Base-by-base conservation (phyloP, 2,329 filamentous ascomycete species). In the Penicillium hordei region DNA sequence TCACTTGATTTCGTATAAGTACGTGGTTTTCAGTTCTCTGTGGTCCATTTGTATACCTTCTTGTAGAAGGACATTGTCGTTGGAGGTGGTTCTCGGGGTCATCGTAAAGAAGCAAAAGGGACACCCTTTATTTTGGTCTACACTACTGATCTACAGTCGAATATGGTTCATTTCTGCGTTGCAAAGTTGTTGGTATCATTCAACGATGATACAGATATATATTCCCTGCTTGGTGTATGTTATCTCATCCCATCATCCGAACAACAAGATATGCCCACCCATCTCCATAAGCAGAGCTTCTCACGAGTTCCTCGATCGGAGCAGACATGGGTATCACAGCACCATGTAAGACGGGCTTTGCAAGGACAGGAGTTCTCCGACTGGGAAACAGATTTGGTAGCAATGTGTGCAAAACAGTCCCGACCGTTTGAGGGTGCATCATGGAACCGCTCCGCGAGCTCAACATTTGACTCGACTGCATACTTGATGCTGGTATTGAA, bases 251-350 rank as follows among this genome's bases (percentile, higher is more conserved):
- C 70, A 91, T 81, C 79, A 95, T 88, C 21, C 87, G 82, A 5
- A 97, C 84, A 52, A 91, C 89, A 42, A 97, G 76, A 73, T 91
- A 91, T 27, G 96, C 75, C 89, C 93, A 99, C 0, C 94, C 94
- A 76, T 99, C 94, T 0, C 91, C 87, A 79, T 97, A 97, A 1
- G 91, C 86, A 4, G 90, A 89, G 68, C 89, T 89, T 56, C 87
- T 83, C 76, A 94, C 89, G 57, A 99, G 73, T 46, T 97, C 93
- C 69, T 91, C 89, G 19, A 99, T 75, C 25, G 87, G 87, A 1
- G 92, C 89, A 58, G 80, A 77, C 78, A 97, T 89, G 1, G 94
- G 93, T 58, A 96, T 84, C 0, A 86, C 83, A 1, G 88, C 90
- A 1, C 94, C 94, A 77, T 99, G 94, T 67, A 97, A 76, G 7